phyloP scores from a whole-genome alignment of 2,329 filamentous ascomycete genomes.

The Colletotrichum aenigma region DNA sequence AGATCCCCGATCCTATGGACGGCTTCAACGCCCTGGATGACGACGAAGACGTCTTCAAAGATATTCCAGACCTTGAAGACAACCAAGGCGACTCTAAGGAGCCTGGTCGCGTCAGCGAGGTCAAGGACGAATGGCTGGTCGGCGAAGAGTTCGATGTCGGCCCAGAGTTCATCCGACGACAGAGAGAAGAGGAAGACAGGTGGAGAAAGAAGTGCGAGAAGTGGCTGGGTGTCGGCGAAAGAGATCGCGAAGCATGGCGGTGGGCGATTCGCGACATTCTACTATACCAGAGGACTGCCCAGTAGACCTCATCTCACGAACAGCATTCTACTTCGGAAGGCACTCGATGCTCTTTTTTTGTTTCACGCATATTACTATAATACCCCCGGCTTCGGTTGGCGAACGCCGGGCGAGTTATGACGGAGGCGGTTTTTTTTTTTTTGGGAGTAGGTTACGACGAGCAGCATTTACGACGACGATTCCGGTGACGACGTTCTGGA shows the following conservation, averaged over 20 bases:
- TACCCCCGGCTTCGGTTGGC: neutral
- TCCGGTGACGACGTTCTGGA: conserved; percentile 20
- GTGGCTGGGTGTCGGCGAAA: conserved; percentile 72
- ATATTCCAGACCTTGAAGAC: conserved; percentile 91
- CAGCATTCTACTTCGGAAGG: conserved; percentile 4
- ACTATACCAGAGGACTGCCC: conserved; percentile 34
- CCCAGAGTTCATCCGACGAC: conserved; percentile 87
- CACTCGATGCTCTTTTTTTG: conserved; percentile 12
- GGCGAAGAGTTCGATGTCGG: conserved; percentile 98
- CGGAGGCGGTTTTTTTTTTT: conserved; percentile 11
- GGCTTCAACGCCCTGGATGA: conserved; percentile 76
- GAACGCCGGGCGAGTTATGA: conserved; percentile 10
- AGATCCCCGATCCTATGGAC: conserved; percentile 63
- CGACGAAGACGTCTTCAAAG: conserved; percentile 92
- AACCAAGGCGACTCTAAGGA: conserved; percentile 54
- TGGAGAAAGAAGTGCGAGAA: conserved; percentile 88
- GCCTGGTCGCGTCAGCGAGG: conserved; percentile 58
- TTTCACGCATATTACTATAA: conserved; percentile 7
- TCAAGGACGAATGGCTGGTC: conserved; percentile 81
- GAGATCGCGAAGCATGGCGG: conserved; percentile 70
- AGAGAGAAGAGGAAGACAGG: conserved; percentile 88
- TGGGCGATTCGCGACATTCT: conserved; percentile 75
- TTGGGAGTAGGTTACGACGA: conserved; percentile 12
- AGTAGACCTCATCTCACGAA: conserved; percentile 13
- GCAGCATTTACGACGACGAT: conserved; percentile 19